Conservation (phyloP, 352 stramenopile genomes). For the Peronospora belbahrii region DNA sequence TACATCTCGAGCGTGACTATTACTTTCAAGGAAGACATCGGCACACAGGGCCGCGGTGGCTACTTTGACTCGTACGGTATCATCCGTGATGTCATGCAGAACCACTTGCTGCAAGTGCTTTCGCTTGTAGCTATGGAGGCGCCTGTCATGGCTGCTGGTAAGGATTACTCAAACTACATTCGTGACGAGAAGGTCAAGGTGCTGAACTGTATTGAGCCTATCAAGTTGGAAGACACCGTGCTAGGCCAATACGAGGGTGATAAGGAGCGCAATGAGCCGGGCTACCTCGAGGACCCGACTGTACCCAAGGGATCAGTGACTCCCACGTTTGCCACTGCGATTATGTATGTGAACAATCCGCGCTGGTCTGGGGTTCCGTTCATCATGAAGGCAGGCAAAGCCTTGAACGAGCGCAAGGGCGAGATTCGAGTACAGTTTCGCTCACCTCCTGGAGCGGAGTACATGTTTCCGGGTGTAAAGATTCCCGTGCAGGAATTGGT, state of each 20-base stretch:
- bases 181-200: constrained; percentile 98
- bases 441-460: constrained; percentile 76
- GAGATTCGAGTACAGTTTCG: constrained; percentile 97
- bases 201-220: constrained; percentile 91
- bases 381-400: constrained; percentile 98
- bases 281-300: constrained; percentile 94
- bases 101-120: constrained; percentile 98
- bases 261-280: constrained; percentile 69
- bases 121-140: constrained; percentile 95
- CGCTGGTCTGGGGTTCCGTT: constrained; percentile 97
- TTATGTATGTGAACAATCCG: constrained; percentile 92
- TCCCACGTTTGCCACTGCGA: constrained; percentile 87
- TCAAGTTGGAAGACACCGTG: constrained; percentile 92
- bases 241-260: constrained; percentile 94
- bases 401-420: constrained; percentile 94
- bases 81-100: constrained; percentile 98
- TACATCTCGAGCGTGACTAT: constrained; percentile 95
- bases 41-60: constrained; percentile 90
- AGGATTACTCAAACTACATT: constrained; percentile 89
- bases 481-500: constrained; percentile 95
- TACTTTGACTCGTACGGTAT: constrained; percentile 99
- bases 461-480: constrained; percentile 87
- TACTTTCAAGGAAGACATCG: constrained; percentile 97
- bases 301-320: constrained; percentile 91
- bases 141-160: constrained; percentile 74